These are phyloP conservation scores for Amauroascus verrucosus DNA, from an alignment of 2,329 filamentous ascomycete species.

Conservation along the genomic window DNA sequence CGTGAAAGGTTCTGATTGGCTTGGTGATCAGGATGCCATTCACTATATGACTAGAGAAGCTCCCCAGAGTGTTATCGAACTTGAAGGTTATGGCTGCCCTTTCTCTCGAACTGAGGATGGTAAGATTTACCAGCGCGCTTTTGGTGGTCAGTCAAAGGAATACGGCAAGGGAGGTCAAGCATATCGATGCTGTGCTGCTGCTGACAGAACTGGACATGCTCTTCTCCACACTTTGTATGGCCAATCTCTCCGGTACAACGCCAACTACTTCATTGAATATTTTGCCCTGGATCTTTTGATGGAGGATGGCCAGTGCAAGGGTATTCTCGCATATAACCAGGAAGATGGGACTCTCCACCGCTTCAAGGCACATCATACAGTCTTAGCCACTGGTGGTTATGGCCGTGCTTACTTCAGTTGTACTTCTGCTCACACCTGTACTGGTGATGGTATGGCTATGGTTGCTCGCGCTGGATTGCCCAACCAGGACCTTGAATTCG, in stretches of 20 bases:
- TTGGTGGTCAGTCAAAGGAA: slow-evolving; percentile 93
- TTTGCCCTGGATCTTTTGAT: slow-evolving; percentile 95
- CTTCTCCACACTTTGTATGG: slow-evolving; percentile 97
- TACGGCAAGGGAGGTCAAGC: slow-evolving; percentile 96
- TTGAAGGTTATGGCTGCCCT: slow-evolving; percentile 47
- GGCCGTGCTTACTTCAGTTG: slow-evolving; percentile 97
- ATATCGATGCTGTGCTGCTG: slow-evolving; percentile 92
- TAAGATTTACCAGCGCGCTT: slow-evolving; percentile 55
- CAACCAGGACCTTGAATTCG: slow-evolving; percentile 98
- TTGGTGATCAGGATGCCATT: slow-evolving; percentile 51
- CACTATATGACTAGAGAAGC: slow-evolving; percentile 51
- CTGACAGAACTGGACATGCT: slow-evolving; percentile 93
- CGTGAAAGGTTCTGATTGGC: slow-evolving; percentile 50
- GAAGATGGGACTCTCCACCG: slow-evolving; percentile 96
- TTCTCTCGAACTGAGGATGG: slow-evolving; percentile 36
- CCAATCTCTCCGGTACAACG: slow-evolving; percentile 93
- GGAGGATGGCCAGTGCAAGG: slow-evolving; percentile 93
- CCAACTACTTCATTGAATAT: slow-evolving; percentile 99
- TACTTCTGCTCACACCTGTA: slow-evolving; percentile 96
- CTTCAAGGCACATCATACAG: slow-evolving; percentile 93
- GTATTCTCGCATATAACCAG: slow-evolving; percentile 96
- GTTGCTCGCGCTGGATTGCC: slow-evolving; percentile 93
- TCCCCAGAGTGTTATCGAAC: slow-evolving; percentile 44
- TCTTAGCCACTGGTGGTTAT: slow-evolving; percentile 93
- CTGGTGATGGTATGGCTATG: slow-evolving; percentile 99